Evolutionary conservation across 441 rosid genomes (phyloP).

Genomic region (Brassica hybrid): DNA sequence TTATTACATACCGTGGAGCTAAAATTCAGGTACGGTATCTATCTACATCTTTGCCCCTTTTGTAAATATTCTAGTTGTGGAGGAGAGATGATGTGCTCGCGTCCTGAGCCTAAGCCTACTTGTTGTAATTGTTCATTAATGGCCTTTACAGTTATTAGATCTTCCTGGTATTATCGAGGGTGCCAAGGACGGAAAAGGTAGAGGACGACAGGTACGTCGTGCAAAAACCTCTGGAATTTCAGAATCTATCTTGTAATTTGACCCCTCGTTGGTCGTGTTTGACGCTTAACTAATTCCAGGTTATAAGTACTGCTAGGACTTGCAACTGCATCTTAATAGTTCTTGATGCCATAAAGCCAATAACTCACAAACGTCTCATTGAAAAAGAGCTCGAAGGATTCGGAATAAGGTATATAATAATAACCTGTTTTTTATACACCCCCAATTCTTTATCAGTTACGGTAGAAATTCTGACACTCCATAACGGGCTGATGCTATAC

Average conservation of each 20-base stretch:
- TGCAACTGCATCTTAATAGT: slow-evolving; percentile 86
- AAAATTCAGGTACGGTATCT: slow-evolving; percentile 76
- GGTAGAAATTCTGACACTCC: slow-evolving; percentile 1
- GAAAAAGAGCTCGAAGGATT: slow-evolving; percentile 99
- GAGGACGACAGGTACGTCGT: slow-evolving; percentile 86
- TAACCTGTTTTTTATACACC: neutral
- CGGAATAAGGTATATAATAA: slow-evolving; percentile 75
- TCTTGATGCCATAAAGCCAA: slow-evolving; percentile 97
- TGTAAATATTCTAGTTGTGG: too few species aligned
- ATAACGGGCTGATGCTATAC: slow-evolving; percentile 30
- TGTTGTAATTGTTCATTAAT: neutral
- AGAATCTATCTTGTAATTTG: neutral
- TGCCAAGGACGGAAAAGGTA: slow-evolving; percentile 99
- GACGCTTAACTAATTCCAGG: slow-evolving; percentile 51
- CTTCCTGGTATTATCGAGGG: slow-evolving; percentile 99
- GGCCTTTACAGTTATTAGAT: slow-evolving; percentile 75
- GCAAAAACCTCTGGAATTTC: slow-evolving; percentile 1
- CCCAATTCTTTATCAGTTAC: neutral
- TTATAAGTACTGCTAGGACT: slow-evolving; percentile 96
- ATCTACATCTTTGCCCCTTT: too few species aligned
- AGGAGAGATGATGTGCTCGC: too few species aligned
- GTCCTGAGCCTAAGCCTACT: neutral
- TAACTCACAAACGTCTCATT: slow-evolving; percentile 97
- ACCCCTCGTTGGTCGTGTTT: neutral
- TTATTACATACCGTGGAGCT: slow-evolving; percentile 92